Base-by-base conservation (phyloP, 495 filamentous ascomycete species). In the Trichoderma orchidacearum region DNA sequence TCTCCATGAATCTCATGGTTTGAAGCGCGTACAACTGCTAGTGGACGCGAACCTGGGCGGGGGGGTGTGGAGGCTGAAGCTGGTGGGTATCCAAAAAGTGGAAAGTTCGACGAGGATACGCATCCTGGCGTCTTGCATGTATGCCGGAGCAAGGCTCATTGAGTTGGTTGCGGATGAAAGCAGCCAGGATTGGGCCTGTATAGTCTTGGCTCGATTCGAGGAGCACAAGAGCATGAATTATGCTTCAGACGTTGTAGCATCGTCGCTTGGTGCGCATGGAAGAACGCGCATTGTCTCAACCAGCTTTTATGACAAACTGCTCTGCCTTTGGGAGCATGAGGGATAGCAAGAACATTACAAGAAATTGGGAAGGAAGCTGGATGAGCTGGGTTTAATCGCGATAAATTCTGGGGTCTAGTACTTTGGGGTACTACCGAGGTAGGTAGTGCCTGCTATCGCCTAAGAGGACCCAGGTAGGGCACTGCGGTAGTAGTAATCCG, bases 211-310 rank as follows among this genome's bases (percentile, higher is more conserved):
- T 2, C 78, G 78, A 60, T 93, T 93, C 63, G 87, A 86, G 56
- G 88, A 90, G 66, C 89, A 96, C 70, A 74, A 88, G 71, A 96
- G 90, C 66, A 95, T 97, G 92, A 93, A 92, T 63, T 98, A 98
- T 68, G 92, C 85, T 13, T 86, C 87, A 59, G 89, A 90, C 72
- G 79, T 86, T 28, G 81, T 84, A 69, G 71, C 75, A 13, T 3
- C 15, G 18, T 34, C n/a, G 12, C 62, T 58, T 25, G 51, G 34
- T 28, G 58, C 58, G 57, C 59, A 55, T 27, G 54, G 30, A 30
- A 66, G 57, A 13, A 54, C 80, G 51, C 63, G 77, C 3, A 75
- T 81, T 60, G 75, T 94, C 9, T 90, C 86, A 27, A 91, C 87
- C 23, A 96, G 90, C 70, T 96, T 96, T 64, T 96, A 96, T 65